Evolutionary conservation across 768 basidiomycete genomes (phyloP), one percentile per base, ranked within the genome.

Genomic region (Naganishia friedmannii): DNA sequence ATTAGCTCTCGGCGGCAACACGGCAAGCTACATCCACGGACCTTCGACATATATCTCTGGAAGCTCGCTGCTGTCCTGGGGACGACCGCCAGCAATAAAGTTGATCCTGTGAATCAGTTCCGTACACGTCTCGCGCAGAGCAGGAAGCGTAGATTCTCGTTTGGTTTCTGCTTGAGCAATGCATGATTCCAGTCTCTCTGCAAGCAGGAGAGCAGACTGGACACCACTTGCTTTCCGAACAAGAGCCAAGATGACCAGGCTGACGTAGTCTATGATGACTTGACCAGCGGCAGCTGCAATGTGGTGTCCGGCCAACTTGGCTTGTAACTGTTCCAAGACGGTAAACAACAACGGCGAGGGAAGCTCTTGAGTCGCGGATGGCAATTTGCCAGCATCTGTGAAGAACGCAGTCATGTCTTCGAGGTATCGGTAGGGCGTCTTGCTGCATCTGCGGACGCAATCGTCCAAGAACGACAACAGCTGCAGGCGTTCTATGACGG

Each of bases 371-470:
- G n/a, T 66, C 74, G 13, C 68, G 60, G 51, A 73, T 71, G 19
- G 68, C 29, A 48, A 67, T 48, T 73, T 32, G 48, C 29, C n/a
- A 57, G 45, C 31, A 29, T 48, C 60, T 21, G 26, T 55, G 26
- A 68, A 70, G 21, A 60, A 63, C 23, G 56, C 56, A 26, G 48
- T 53, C 3, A 53, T 45, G 28, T 88, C 88, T 74, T 96, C 93
- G 66, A 95, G 84, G 77, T 95, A 97, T 32, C 87, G 86, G 78
- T 93, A 90, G 0, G 92, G 91, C 1, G 89, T 89, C 79, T 90
- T 92, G 72, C 89, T 77, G 74, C 89, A 93, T 21, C 91, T 85
- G 69, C 89, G 88, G 2, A 90, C 84, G 76, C 92, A 95, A 63
- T 93, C 92, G 73, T 97, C 94, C 13, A 96, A 74, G 82, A 96